Conservation (phyloP, 352 stramenopile species). For the Globisporangium iwayamae region DNA sequence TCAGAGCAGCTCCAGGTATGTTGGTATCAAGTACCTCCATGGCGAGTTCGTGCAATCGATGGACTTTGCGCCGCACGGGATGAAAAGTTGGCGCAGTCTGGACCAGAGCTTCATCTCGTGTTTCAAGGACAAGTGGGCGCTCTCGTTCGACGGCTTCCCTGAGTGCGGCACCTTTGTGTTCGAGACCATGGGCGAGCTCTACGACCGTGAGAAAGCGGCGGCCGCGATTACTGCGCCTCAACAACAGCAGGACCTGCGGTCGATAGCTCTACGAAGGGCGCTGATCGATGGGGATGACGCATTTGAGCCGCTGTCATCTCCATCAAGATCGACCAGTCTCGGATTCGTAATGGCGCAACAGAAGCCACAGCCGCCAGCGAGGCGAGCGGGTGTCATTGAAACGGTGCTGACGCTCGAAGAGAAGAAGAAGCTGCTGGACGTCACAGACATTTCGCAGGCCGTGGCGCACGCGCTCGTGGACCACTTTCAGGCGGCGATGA, state of each 20-base stretch:
- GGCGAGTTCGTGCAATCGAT: constrained; percentile 23
- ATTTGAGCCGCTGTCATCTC: not conserved
- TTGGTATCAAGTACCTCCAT: constrained; percentile 27
- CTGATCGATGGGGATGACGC: not conserved
- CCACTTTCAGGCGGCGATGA: constrained; percentile 13
- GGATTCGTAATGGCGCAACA: not conserved
- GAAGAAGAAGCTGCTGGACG: constrained; percentile 20
- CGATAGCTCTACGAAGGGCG: not conserved
- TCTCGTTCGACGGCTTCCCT: constrained; percentile 25
- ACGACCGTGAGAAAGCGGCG: constrained; percentile 19
- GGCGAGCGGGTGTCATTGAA: constrained; percentile 9
- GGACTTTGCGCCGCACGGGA: constrained; percentile 13
- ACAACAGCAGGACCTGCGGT: not conserved
- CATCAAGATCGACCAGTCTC: not conserved
- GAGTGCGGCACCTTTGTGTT: constrained; percentile 26
- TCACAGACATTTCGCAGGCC: constrained; percentile 17
- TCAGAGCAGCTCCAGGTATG: constrained; percentile 5
- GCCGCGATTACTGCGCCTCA: not conserved
- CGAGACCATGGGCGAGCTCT: constrained; percentile 25
- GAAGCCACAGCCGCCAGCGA: not conserved
- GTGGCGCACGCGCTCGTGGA: constrained; percentile 18
- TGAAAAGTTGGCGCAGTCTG: constrained; percentile 17
- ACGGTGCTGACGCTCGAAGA: constrained; percentile 19
- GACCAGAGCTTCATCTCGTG: constrained; percentile 21
- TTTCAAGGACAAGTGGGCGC: constrained; percentile 16